A percentile compares a stretch with the other conserved stretches of the same genome.
These are phyloP conservation scores for Xylariales sp. DNA, from an alignment of 2,329 filamentous ascomycete species.

Conservation along the genomic window DNA sequence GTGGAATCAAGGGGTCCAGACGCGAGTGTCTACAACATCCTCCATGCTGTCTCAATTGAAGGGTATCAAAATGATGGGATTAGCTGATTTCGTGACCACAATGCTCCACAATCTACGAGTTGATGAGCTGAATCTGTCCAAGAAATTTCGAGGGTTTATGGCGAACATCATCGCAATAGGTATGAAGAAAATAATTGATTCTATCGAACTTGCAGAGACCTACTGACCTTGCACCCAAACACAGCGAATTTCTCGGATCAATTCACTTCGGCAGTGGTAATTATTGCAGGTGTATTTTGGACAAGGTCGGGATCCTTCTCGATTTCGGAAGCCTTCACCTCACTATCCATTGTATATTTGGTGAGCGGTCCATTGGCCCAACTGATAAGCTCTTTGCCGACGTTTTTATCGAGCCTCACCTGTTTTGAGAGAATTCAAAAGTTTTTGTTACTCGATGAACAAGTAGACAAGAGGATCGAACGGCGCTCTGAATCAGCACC, in stretches of 20 bases:
- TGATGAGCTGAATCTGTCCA: slow-evolving; percentile 3
- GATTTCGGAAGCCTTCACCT: slow-evolving; percentile 33
- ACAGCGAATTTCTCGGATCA: not conserved
- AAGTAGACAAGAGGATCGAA: too few relatives aligned
- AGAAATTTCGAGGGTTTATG: slow-evolving; percentile 1
- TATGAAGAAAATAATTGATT: not conserved
- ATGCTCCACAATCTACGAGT: slow-evolving; percentile 15
- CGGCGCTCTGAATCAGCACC: too few relatives aligned
- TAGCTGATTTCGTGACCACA: slow-evolving; percentile 22
- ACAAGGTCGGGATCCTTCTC: slow-evolving; percentile 12
- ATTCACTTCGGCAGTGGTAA: slow-evolving; percentile 1
- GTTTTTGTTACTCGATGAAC: not conserved
- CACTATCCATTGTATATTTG: slow-evolving; percentile 16
- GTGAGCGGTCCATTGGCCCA: slow-evolving; percentile 5
- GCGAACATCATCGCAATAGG: not conserved
- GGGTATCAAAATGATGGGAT: slow-evolving; percentile 20
- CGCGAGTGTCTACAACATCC: slow-evolving; percentile 1
- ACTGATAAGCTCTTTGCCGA: not conserved
- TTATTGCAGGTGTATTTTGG: slow-evolving; percentile 6
- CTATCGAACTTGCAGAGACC: not conserved
- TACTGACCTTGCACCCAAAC: not conserved
- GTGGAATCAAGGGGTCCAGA: slow-evolving; percentile 2
- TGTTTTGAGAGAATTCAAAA: slow-evolving; percentile 6
- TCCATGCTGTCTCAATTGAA: slow-evolving; percentile 5
- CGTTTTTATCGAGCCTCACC: not conserved